A percentile compares a stretch with the other conserved stretches of the same genome.
These are phyloP conservation scores for Geotrichum phurueaensis DNA, from an alignment of 1,139 yeast genomes.

Conservation along the genomic window DNA sequence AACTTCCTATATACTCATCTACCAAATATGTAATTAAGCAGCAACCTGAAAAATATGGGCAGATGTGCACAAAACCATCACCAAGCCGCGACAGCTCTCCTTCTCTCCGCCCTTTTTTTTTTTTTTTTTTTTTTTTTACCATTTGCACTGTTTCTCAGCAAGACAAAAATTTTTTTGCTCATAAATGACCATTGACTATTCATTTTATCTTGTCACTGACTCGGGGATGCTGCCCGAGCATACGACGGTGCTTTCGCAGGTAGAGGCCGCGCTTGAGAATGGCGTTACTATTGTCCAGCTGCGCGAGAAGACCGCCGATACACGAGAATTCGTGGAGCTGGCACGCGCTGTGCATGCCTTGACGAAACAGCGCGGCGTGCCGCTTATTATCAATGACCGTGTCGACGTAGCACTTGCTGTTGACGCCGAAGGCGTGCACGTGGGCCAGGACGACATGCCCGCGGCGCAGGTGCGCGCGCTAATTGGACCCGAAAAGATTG, in stretches of 20 bases:
- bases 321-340: slow-evolving; percentile 57
- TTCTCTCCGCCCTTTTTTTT: no score
- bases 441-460: slow-evolving; percentile 87
- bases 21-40: neutral
- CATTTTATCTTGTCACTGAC: slow-evolving; percentile 76
- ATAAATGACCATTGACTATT: slow-evolving; percentile 44
- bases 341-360: slow-evolving; percentile 59
- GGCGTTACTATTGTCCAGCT: slow-evolving; percentile 82
- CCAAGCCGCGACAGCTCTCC: neutral
- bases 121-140: no score
- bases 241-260: slow-evolving; percentile 45
- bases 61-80: neutral
- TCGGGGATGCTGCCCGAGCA: slow-evolving; percentile 67
- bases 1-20: no score
- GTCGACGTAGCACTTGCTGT: slow-evolving; percentile 86
- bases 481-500: slow-evolving; percentile 65
- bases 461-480: slow-evolving; percentile 53
- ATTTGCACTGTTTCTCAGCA: no score
- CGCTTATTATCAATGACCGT: slow-evolving; percentile 80
- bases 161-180: no score
- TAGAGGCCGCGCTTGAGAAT: slow-evolving; percentile 53
- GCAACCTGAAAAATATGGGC: neutral
- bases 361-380: slow-evolving; percentile 56
- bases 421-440: slow-evolving; percentile 89
- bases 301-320: slow-evolving; percentile 70